These are phyloP conservation scores for Flaveria brownii DNA, from an alignment of 129 eudicot genomes.

Conservation along the genomic window DNA sequence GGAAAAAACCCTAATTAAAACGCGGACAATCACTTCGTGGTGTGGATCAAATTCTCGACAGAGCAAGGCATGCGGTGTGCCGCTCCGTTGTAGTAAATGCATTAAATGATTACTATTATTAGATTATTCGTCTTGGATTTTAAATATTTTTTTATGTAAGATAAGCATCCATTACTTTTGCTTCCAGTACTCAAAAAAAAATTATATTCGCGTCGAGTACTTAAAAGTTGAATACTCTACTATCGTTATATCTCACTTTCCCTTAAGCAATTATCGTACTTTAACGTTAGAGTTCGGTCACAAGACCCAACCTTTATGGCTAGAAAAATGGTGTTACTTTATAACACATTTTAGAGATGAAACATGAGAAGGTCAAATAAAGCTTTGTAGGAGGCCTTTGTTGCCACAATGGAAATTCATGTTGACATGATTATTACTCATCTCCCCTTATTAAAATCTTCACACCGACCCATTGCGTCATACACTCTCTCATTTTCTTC, in stretches of 20 bases:
- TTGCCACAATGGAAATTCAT: background rate
- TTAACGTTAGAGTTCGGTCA: background rate
- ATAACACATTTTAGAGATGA: background rate
- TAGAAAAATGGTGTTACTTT: background rate
- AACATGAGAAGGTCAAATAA: background rate
- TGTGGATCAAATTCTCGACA: background rate
- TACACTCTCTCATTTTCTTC: background rate
- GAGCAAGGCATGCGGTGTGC: background rate
- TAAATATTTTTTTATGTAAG: background rate
- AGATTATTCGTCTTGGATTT: no score
- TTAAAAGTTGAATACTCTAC: no score
- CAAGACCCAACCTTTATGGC: background rate
- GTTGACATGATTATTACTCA: background rate
- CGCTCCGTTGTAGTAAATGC: background rate
- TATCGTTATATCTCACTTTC: background rate
- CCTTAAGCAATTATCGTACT: background rate
- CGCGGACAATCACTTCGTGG: background rate
- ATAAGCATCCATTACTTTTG: background rate
- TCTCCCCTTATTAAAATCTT: background rate
- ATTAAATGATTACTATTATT: no score
- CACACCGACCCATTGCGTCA: slow-evolving; percentile 1
- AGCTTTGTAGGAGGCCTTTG: background rate
- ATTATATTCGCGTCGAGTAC: background rate
- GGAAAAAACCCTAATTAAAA: background rate
- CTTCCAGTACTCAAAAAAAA: background rate